Evolutionary conservation across 305 asterid genomes (phyloP), one percentile per base, ranked within the genome.

Genomic region (Rubia peregrina): DNA sequence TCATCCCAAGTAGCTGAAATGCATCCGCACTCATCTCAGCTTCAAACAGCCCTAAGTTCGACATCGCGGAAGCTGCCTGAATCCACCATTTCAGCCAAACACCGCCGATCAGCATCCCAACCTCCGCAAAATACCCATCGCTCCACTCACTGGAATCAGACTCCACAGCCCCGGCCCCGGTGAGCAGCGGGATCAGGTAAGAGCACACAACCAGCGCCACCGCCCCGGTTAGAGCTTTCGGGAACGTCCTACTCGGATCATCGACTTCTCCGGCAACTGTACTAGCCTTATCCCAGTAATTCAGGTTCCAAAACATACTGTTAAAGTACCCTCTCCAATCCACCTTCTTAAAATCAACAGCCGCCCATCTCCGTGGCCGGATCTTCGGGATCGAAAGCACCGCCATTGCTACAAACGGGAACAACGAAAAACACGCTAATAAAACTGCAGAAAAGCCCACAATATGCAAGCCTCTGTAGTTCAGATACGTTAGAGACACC

Each of bases 221-320:
- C 0, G 97, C 95, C 65, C 93, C 93, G 41, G 83, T 26, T 36
- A 90, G 70, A 0, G 97, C 93, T 76, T 72, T 86, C 0, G 92
- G 96, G 56, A 89, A 87, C 0, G 95, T 85, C 77, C 60, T 80
- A 61, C 90, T 77, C n/a, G 92, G 95, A 59, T 91, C 85, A 73
- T 89, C 88, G 61, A 91, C 73, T 86, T 91, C 97, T 65, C 97
- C 95, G 10, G 92, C 95, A 74, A 89, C 48, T 1, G 96, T 87
- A 48, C 91, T 91, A 0, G 93, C 95, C 77, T 87, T 87, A 69
- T 90, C 97, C 97, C 97, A 90, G 65, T 90, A 90, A 71, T 90
- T 90, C 70, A 90, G 67, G 70, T 90, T 87, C 95, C 96, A 86
- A 71, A 85, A 89, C 86, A 89, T 74, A 70, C 84, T 84, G 69